phyloP scores from a whole-genome alignment of 2,329 filamentous ascomycete genomes.

The Calonectria montana region DNA sequence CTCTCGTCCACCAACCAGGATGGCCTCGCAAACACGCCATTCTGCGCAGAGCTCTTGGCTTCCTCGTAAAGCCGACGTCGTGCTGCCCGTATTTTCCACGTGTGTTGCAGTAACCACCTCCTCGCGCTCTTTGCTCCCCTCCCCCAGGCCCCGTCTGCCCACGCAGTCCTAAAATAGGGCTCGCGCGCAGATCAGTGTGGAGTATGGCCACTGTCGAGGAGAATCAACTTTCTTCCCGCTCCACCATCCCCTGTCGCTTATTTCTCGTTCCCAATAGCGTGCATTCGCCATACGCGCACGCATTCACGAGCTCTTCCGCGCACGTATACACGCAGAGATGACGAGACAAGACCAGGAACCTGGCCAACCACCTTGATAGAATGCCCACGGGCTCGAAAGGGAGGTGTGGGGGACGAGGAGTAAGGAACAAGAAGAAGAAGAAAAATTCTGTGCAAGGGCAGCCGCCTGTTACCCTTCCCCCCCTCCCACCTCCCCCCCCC shows the following conservation, averaged over 20 bases:
- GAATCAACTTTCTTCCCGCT: conserved; percentile 4
- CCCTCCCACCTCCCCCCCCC: neutral
- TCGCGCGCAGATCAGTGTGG: conserved; percentile 11
- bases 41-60: neutral
- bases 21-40: conserved; percentile 12
- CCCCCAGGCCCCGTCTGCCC: neutral
- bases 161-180: conserved; percentile 7
- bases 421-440: neutral
- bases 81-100: conserved; percentile 4
- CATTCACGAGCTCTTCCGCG: neutral
- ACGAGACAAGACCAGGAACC: neutral
- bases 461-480: neutral
- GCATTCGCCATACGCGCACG: conserved; percentile 2
- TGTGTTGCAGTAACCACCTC: neutral
- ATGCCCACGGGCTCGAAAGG: too few species aligned
- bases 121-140: neutral
- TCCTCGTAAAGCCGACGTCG: neutral
- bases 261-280: neutral
- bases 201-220: neutral
- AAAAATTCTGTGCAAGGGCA: conserved; percentile 12
- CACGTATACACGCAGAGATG: neutral
- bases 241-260: conserved; percentile 1
- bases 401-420: neutral
- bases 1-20: neutral
- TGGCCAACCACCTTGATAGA: neutral